Percentiles rank a stretch among this genome's conserved stretches.
Evolutionary conservation across 1,139 yeast genomes (phyloP).

Genomic region (Saccharomyces hybrid): DNA sequence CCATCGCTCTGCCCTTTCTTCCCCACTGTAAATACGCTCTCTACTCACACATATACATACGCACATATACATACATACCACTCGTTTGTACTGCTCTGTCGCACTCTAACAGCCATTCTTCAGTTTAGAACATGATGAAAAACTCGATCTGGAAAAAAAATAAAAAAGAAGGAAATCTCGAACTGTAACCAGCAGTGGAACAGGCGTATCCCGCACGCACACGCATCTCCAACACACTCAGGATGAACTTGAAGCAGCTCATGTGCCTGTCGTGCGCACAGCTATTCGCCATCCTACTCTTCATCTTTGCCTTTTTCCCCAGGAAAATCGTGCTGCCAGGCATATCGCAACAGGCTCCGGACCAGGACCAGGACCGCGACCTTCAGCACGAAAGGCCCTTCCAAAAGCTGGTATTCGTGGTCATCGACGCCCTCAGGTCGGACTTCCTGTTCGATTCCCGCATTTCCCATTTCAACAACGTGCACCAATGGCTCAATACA

Average conservation of each 20-base stretch:
- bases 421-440: constrained; percentile 86
- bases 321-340: constrained; percentile 4
- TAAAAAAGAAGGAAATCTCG: not conserved
- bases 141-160: not conserved
- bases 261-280: constrained; percentile 1
- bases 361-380: not conserved
- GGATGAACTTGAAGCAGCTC: not conserved
- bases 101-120: not conserved
- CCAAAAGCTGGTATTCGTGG: constrained; percentile 65
- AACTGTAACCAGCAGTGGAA: not conserved
- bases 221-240: not conserved
- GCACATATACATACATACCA: not conserved
- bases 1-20: not conserved
- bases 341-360: not conserved
- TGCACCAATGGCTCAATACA: constrained; percentile 55
- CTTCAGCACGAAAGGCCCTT: constrained; percentile 39
- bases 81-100: not conserved
- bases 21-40: constrained; percentile 1
- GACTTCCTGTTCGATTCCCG: constrained; percentile 69
- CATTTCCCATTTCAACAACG: constrained; percentile 50
- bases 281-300: constrained; percentile 1
- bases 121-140: not conserved
- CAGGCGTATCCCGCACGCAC: not conserved
- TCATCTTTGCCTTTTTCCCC: constrained; percentile 5
- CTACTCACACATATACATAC: not conserved